Conservation (phyloP, 2,329 filamentous ascomycete species). For the Seiridium cupressi region DNA sequence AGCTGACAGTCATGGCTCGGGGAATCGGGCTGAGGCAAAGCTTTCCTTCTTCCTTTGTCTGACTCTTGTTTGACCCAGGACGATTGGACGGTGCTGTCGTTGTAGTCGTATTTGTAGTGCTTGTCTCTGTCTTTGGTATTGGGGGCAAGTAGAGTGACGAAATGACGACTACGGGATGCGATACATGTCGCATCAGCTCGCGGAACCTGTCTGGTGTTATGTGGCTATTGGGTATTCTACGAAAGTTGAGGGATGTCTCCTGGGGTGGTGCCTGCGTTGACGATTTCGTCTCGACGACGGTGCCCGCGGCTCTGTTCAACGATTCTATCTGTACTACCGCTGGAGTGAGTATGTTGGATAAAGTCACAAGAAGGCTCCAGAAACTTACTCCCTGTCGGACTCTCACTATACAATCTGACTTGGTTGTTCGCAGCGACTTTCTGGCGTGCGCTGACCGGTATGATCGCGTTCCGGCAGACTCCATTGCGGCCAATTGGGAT, state of each 20-base stretch:
- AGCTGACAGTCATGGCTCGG: conserved; percentile 59
- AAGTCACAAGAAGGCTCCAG: background rate
- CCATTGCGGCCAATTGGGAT: background rate
- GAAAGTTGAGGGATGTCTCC: background rate
- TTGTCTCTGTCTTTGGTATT: background rate
- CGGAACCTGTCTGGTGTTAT: conserved; percentile 47
- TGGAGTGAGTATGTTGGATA: background rate
- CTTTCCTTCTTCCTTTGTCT: conserved; percentile 1
- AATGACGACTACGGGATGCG: conserved; percentile 55
- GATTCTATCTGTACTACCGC: background rate
- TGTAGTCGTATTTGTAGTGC: background rate
- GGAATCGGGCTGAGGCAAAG: conserved; percentile 23
- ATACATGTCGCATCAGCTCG: conserved; percentile 51
- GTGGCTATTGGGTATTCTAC: background rate
- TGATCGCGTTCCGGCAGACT: background rate
- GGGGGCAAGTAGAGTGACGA: conserved; percentile 30
- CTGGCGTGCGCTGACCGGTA: too few relatives aligned
- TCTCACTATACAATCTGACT: background rate
- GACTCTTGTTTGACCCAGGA: conserved; percentile 14
- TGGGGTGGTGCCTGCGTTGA: background rate
- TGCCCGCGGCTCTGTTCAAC: background rate
- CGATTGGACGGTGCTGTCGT: background rate
- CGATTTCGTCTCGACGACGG: too few relatives aligned
- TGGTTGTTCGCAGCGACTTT: background rate
- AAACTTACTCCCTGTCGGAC: background rate